These are phyloP conservation scores for Phanerodontia chrysosporium DNA, from an alignment of 768 basidiomycete genomes.

Conservation along the genomic window DNA sequence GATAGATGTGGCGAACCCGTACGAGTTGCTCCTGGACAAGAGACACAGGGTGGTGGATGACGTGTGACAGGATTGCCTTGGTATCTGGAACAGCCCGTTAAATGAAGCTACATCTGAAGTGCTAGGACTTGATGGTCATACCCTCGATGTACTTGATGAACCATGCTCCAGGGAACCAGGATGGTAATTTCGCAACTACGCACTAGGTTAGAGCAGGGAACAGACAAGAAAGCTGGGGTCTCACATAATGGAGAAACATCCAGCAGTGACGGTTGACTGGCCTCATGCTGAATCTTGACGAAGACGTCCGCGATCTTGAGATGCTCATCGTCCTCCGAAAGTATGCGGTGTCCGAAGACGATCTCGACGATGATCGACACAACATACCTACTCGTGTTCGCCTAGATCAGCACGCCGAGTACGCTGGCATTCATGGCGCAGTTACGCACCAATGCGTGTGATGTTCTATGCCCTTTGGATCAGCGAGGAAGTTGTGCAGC, in stretches of 20 bases:
- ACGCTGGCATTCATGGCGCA: not conserved
- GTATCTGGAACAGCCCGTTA: not conserved
- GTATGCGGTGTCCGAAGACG: slow-evolving; percentile 29
- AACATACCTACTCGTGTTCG: slow-evolving; percentile 12
- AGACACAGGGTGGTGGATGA: slow-evolving; percentile 1
- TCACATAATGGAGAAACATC: not conserved
- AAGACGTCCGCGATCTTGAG: slow-evolving; percentile 23
- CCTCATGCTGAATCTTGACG: not conserved
- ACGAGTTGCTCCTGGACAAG: slow-evolving; percentile 3
- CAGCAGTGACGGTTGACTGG: not conserved
- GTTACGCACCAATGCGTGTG: slow-evolving; percentile 1
- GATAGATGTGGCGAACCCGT: not conserved
- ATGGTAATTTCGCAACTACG: not conserved
- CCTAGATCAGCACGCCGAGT: too few relatives aligned
- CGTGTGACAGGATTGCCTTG: not conserved
- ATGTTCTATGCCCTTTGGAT: slow-evolving; percentile 21
- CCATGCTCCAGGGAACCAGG: slow-evolving; percentile 14
- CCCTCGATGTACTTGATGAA: slow-evolving; percentile 3
- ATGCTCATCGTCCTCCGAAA: slow-evolving; percentile 26
- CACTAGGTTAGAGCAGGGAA: not conserved
- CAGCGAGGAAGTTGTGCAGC: slow-evolving; percentile 22
- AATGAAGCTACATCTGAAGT: not conserved
- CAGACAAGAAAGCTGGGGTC: not conserved
- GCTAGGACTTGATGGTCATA: not conserved
- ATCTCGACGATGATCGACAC: slow-evolving; percentile 28